A percentile compares a stretch with the other conserved stretches of the same genome.
These are phyloP conservation scores for Waitea zeae DNA, from an alignment of 1,284 basidiomycete genomes.

Conservation along the genomic window DNA sequence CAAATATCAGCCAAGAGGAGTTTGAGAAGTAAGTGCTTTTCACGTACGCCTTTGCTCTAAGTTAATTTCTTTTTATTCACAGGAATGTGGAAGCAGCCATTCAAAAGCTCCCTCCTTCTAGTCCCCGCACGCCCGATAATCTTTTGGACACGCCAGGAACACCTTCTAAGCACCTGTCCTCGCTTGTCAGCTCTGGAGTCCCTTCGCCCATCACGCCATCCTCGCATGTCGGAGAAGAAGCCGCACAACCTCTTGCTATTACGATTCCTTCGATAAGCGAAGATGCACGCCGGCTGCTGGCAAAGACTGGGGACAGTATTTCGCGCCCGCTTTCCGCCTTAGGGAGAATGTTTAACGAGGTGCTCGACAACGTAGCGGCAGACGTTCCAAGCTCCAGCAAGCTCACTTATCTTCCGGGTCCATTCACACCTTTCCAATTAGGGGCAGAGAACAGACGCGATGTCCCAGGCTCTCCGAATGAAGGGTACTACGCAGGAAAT, in stretches of 20 bases:
- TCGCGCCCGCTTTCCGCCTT: conserved; percentile 80
- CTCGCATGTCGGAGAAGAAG: conserved; percentile 63
- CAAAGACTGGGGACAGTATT: conserved; percentile 78
- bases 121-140: conserved; percentile 34
- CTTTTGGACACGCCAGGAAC: no score
- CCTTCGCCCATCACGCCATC: conserved; percentile 16
- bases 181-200: not conserved
- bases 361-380: conserved; percentile 31
- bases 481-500: no score
- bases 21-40: conserved; percentile 57
- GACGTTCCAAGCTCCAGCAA: conserved; percentile 22
- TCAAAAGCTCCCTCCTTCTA: conserved; percentile 48
- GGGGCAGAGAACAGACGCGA: conserved; percentile 22
- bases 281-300: conserved; percentile 68
- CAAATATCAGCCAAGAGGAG: conserved; percentile 83
- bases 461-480: conserved; percentile 16
- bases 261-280: conserved; percentile 44
- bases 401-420: conserved; percentile 37
- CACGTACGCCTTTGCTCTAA: conserved; percentile 1
- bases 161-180: no score
- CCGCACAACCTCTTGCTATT: conserved; percentile 58
- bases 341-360: conserved; percentile 71
- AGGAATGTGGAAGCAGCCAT: conserved; percentile 80
- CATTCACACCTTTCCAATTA: conserved; percentile 43
- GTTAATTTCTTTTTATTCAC: conserved; percentile 2